Evolutionary conservation across 495 filamentous ascomycete genomes (phyloP).

Genomic region (Hypoxylon intermedium): DNA sequence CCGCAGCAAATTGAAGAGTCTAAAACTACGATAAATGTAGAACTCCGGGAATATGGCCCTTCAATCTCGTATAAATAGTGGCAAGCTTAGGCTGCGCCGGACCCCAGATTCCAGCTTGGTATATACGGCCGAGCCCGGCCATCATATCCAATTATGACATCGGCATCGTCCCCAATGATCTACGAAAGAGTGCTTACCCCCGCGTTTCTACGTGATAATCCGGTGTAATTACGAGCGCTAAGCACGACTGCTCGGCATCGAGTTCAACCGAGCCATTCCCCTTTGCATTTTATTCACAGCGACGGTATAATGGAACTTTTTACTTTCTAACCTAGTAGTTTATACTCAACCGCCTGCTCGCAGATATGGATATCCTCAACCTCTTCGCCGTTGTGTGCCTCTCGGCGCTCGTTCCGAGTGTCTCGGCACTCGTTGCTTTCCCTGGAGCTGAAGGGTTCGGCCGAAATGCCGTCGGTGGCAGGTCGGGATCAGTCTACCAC

Average conservation of each 20-base stretch:
- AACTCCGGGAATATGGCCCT: background rate
- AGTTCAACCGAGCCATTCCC: slow-evolving; percentile 1
- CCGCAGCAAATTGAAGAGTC: too few relatives aligned
- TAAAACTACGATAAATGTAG: too few relatives aligned
- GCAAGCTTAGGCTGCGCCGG: slow-evolving; percentile 26
- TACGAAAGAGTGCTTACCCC: slow-evolving; percentile 1
- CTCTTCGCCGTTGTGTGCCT: slow-evolving; percentile 9
- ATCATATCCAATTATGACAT: slow-evolving; percentile 16
- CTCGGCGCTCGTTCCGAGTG: slow-evolving; percentile 13
- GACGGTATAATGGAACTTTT: background rate
- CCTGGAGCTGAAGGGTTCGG: slow-evolving; percentile 53
- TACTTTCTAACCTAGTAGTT: background rate
- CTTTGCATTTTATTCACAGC: background rate
- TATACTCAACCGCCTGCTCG: background rate
- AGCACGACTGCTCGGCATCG: slow-evolving; percentile 9
- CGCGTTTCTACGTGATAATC: background rate
- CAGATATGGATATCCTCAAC: slow-evolving; percentile 24
- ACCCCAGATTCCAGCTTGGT: slow-evolving; percentile 13
- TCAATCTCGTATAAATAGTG: slow-evolving; percentile 12
- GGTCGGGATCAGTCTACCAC: slow-evolving; percentile 45
- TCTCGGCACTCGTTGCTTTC: slow-evolving; percentile 45
- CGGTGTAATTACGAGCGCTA: slow-evolving; percentile 9
- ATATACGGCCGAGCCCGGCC: slow-evolving; percentile 11
- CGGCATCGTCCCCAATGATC: slow-evolving; percentile 6
- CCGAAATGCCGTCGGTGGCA: slow-evolving; percentile 47